A percentile compares a stretch with the other conserved stretches of the same genome.
Evolutionary conservation across 345 rosid genomes (phyloP).

Genomic region (Citrus unshiu): DNA sequence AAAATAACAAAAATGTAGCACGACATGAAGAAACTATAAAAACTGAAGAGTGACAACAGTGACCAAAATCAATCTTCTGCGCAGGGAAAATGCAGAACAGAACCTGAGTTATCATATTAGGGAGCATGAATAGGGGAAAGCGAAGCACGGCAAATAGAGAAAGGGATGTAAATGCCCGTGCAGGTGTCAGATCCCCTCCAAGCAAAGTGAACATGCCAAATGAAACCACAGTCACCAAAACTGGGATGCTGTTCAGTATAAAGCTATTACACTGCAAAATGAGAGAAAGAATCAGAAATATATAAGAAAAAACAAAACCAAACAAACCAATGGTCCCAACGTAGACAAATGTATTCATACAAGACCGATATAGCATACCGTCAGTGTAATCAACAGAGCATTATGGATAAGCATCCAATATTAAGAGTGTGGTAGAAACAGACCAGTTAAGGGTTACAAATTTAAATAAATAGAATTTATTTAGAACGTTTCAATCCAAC

Average conservation of each 20-base stretch:
- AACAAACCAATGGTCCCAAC: neutral
- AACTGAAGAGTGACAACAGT: neutral
- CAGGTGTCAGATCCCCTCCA: slow-evolving; percentile 98
- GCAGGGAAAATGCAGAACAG: slow-evolving; percentile 4
- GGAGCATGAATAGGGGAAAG: slow-evolving; percentile 94
- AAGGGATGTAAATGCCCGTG: slow-evolving; percentile 93
- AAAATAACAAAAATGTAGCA: too few species aligned
- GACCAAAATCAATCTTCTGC: neutral
- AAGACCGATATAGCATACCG: neutral
- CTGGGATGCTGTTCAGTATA: slow-evolving; percentile 87
- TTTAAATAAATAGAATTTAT: neutral
- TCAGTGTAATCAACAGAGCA: neutral
- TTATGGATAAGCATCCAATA: neutral
- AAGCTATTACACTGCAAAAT: slow-evolving; percentile 73
- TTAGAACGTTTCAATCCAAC: neutral
- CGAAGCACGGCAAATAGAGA: slow-evolving; percentile 97
- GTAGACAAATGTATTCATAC: slow-evolving; percentile 13
- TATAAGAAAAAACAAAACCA: neutral
- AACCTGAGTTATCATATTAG: slow-evolving; percentile 94
- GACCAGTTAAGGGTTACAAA: neutral
- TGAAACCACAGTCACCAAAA: slow-evolving; percentile 83
- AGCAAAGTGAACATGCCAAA: slow-evolving; percentile 94
- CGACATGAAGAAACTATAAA: neutral
- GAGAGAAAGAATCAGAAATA: slow-evolving; percentile 29
- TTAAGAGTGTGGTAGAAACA: neutral